Evolutionary conservation across 176 grass and related monocot genomes (phyloP).

Genomic region (Dendrocalamus sinicus): DNA sequence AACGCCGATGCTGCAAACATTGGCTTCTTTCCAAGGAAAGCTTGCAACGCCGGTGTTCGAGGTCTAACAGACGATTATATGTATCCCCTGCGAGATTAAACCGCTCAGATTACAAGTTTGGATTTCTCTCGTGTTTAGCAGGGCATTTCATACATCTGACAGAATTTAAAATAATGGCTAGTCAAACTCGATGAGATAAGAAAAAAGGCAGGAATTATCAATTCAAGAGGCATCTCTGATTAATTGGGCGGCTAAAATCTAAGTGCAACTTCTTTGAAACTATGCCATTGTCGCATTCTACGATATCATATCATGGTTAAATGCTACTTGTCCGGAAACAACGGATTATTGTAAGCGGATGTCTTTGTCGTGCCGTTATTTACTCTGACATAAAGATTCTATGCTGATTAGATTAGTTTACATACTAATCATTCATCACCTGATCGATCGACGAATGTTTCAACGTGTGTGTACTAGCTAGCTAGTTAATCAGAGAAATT

Average conservation of each 20-base stretch:
- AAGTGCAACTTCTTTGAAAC: constrained; percentile 2
- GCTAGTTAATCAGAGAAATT: constrained; percentile 17
- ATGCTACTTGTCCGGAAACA: constrained; percentile 50
- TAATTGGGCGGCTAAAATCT: constrained; percentile 29
- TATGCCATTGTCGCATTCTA: constrained; percentile 33
- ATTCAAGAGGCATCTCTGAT: not conserved
- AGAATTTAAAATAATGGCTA: not conserved
- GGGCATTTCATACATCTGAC: not conserved
- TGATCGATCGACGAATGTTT: constrained; percentile 26
- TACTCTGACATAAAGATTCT: constrained; percentile 25
- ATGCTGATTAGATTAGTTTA: not conserved
- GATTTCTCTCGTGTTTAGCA: no score
- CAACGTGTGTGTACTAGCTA: constrained; percentile 15
- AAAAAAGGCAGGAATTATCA: not conserved
- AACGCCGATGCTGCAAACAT: no score
- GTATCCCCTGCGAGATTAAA: not conserved
- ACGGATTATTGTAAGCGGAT: not conserved
- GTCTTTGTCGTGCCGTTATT: constrained; percentile 36
- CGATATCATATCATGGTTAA: constrained; percentile 24
- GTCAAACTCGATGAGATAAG: not conserved
- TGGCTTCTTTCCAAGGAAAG: no score
- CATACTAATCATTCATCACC: constrained; percentile 7
- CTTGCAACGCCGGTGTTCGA: not conserved
- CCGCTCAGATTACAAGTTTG: not conserved
- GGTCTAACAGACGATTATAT: not conserved